phyloP scores from a whole-genome alignment of 2,329 filamentous ascomycete genomes.

The Nothophoma quercina region DNA sequence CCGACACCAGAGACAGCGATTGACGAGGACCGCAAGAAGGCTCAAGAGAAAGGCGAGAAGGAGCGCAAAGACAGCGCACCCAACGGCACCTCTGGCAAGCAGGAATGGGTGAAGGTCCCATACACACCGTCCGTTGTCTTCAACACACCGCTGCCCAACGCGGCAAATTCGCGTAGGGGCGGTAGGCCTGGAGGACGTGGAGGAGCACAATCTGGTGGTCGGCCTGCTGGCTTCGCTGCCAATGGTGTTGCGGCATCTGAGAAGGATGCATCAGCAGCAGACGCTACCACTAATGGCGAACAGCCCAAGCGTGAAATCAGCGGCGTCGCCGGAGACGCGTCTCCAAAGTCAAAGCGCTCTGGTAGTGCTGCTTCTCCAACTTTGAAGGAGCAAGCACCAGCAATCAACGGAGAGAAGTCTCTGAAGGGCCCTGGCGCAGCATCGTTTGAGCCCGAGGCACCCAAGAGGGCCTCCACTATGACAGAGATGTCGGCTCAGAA shows the following conservation, averaged over 20 bases:
- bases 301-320: conserved; percentile 44
- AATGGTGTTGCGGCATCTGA: conserved; percentile 50
- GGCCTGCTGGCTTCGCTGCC: conserved; percentile 52
- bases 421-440: conserved; percentile 26
- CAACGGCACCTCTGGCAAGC: conserved; percentile 65
- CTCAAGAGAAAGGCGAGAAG: conserved; percentile 71
- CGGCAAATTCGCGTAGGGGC: conserved; percentile 47
- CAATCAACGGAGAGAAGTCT: conserved; percentile 34
- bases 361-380: conserved; percentile 42
- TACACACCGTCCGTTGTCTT: conserved; percentile 88
- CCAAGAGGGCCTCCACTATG: conserved; percentile 28
- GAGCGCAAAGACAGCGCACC: conserved; percentile 63
- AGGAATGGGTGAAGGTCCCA: conserved; percentile 83
- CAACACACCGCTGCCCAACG: conserved; percentile 76
- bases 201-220: conserved; percentile 62
- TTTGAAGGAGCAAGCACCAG: conserved; percentile 37
- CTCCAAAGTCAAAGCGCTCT: conserved; percentile 47
- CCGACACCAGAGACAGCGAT: conserved; percentile 85
- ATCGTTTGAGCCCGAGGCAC: conserved; percentile 34
- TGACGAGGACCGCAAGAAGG: conserved; percentile 78
- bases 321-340: conserved; percentile 34
- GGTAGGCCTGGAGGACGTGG: conserved; percentile 62
- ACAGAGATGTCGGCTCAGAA: conserved; percentile 34
- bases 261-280: conserved; percentile 41
- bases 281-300: conserved; percentile 39